Evolutionary conservation across 139 green algal species (phyloP), one percentile per base, ranked within the genome.

Genomic region (Trebouxia sp.): DNA sequence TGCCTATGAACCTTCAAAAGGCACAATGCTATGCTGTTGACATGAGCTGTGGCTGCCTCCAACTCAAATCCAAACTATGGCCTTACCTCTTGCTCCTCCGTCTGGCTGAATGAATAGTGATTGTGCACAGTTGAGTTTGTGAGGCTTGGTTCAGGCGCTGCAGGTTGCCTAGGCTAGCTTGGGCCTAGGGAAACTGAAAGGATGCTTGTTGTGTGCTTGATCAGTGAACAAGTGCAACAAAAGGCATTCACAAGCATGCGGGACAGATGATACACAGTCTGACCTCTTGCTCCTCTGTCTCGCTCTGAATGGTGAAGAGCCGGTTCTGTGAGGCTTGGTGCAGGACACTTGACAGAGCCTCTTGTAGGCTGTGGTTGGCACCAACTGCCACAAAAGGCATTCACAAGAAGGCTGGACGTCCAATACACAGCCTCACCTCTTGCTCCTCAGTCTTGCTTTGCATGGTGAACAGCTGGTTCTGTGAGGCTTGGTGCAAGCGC

Each of bases 371-470:
- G n/a, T n/a, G n/a, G n/a, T n/a, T n/a, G n/a, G n/a, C n/a, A n/a
- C n/a, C n/a, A n/a, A n/a, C n/a, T n/a, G n/a, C n/a, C n/a, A n/a
- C n/a, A n/a, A n/a, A n/a, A n/a, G n/a, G n/a, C n/a, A n/a, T n/a
- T n/a, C n/a, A n/a, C n/a, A n/a, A n/a, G n/a, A n/a, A n/a, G n/a
- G n/a, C n/a, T n/a, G n/a, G n/a, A n/a, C n/a, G n/a, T n/a, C n/a
- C n/a, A n/a, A n/a, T n/a, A n/a, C n/a, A 78, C 12, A 24, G 32
- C 32, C 35, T 26, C 14, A 72, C 74, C 66, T 37, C 11, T 62
- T 88, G 90, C 75, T 95, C 90, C 77, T 97, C 90, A 20, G 82
- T 90, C 55, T 85, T 85, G 15, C 78, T 84, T 84, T 96, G 89
- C 38, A 93, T 79, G 42, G 17, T 80, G 62, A 89, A 85, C 15